phyloP scores from a whole-genome alignment of 2,329 filamentous ascomycete genomes.

The Trichoderma oligosporum region DNA sequence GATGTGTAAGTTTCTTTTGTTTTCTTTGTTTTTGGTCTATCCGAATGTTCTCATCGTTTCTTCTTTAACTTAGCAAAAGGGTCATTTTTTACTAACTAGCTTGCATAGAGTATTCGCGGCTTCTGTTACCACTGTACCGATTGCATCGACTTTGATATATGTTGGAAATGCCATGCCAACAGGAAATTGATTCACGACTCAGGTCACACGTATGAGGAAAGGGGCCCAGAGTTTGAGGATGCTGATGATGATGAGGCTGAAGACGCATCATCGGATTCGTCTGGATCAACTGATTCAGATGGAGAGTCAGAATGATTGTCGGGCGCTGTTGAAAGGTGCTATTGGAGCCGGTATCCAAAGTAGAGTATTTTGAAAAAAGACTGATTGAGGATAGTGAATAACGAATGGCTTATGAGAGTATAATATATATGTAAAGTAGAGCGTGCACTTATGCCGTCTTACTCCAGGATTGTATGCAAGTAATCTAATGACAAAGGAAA shows the following conservation, averaged over 20 bases:
- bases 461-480: too few species aligned
- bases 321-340: too few species aligned
- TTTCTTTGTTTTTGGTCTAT: too few species aligned
- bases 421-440: too few species aligned
- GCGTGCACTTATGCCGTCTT: too few species aligned
- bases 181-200: slow-evolving; percentile 1
- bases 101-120: slow-evolving; percentile 9
- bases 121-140: slow-evolving; percentile 11
- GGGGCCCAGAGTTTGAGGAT: slow-evolving; percentile 16
- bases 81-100: background rate
- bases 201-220: slow-evolving; percentile 8
- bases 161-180: slow-evolving; percentile 16
- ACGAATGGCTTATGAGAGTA: too few species aligned
- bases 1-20: slow-evolving; percentile 7
- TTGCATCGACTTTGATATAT: slow-evolving; percentile 13
- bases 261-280: slow-evolving; percentile 15
- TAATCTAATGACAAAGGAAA: too few species aligned
- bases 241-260: background rate
- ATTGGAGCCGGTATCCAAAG: background rate
- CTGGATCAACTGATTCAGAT: slow-evolving; percentile 18
- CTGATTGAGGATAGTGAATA: too few species aligned
- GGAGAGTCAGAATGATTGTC: slow-evolving; percentile 12
- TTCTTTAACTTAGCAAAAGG: background rate
- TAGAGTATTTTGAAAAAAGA: background rate
- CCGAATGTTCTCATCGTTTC: too few species aligned